These are phyloP conservation scores for Saccharomyces hybrid DNA, from an alignment of 1,139 yeast species.

Conservation along the genomic window DNA sequence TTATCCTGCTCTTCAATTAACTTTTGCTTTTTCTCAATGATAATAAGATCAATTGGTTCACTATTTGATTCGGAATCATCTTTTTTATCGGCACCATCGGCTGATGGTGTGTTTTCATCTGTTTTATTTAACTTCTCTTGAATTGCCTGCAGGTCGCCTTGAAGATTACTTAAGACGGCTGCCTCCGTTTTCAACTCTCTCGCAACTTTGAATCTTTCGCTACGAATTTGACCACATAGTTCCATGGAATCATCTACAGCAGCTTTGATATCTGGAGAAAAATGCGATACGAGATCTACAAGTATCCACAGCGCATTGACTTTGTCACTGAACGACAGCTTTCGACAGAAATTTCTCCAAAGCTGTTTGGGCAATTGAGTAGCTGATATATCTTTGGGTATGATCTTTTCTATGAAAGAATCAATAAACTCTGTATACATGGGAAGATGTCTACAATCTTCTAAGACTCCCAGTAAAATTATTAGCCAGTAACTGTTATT, in stretches of 20 bases:
- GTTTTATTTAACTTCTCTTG: slow-evolving; percentile 6
- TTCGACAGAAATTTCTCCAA: slow-evolving; percentile 30
- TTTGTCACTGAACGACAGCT: slow-evolving; percentile 24
- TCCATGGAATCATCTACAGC: slow-evolving; percentile 31
- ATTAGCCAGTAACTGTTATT: slow-evolving; percentile 85
- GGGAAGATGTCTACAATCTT: slow-evolving; percentile 31
- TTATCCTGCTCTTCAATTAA: slow-evolving; percentile 12
- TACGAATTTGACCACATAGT: slow-evolving; percentile 28
- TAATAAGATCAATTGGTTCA: not conserved
- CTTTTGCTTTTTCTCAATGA: slow-evolving; percentile 37
- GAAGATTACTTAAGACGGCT: slow-evolving; percentile 9
- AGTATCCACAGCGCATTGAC: slow-evolving; percentile 26
- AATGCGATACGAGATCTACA: slow-evolving; percentile 27
- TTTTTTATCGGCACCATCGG: slow-evolving; percentile 5
- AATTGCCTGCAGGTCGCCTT: slow-evolving; percentile 1
- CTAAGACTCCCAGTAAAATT: slow-evolving; percentile 62
- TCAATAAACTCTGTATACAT: slow-evolving; percentile 23
- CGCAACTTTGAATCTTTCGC: slow-evolving; percentile 28
- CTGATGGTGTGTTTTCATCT: slow-evolving; percentile 33
- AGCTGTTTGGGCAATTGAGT: slow-evolving; percentile 27
- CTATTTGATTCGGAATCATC: slow-evolving; percentile 3
- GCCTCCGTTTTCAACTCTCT: slow-evolving; percentile 20
- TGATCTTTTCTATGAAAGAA: slow-evolving; percentile 19
- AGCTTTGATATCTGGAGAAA: slow-evolving; percentile 27
- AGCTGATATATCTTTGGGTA: slow-evolving; percentile 22